Evolutionary conservation across 2,329 filamentous ascomycete species (phyloP).

Genomic region (Emericellopsis atlantica): DNA sequence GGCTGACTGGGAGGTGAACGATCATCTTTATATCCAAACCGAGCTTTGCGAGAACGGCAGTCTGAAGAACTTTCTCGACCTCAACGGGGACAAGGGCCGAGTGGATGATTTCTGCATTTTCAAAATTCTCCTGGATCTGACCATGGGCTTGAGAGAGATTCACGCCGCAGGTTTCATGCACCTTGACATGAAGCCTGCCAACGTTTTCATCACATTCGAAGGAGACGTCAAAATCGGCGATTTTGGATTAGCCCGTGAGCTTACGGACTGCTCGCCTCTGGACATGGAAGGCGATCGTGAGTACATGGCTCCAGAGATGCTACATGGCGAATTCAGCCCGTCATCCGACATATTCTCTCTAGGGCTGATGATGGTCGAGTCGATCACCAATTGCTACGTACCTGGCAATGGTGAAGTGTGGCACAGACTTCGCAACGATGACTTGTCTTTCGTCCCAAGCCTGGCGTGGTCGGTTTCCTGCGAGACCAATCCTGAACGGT

Average conservation of each 20-base stretch:
- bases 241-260: conserved; percentile 69
- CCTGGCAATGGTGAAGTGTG: conserved; percentile 88
- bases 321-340: conserved; percentile 77
- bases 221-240: conserved; percentile 76
- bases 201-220: conserved; percentile 71
- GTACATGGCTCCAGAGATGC: conserved; percentile 89
- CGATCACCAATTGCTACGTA: conserved; percentile 83
- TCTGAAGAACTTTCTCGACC: conserved; percentile 72
- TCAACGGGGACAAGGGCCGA: conserved; percentile 70
- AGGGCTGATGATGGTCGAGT: conserved; percentile 88
- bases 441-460: conserved; percentile 78
- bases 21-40: conserved; percentile 89
- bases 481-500: conserved; percentile 60
- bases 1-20: conserved; percentile 77
- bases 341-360: conserved; percentile 90
- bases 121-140: conserved; percentile 87
- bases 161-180: conserved; percentile 81
- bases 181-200: conserved; percentile 75
- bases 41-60: conserved; percentile 95
- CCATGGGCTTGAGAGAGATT: conserved; percentile 75
- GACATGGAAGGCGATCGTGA: conserved; percentile 92
- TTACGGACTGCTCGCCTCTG: conserved; percentile 60
- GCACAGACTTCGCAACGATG: conserved; percentile 79
- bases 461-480: conserved; percentile 70
- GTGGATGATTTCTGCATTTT: conserved; percentile 97